Base-by-base conservation (phyloP, 305 asterid genomes). In the Solanum hybrid region DNA sequence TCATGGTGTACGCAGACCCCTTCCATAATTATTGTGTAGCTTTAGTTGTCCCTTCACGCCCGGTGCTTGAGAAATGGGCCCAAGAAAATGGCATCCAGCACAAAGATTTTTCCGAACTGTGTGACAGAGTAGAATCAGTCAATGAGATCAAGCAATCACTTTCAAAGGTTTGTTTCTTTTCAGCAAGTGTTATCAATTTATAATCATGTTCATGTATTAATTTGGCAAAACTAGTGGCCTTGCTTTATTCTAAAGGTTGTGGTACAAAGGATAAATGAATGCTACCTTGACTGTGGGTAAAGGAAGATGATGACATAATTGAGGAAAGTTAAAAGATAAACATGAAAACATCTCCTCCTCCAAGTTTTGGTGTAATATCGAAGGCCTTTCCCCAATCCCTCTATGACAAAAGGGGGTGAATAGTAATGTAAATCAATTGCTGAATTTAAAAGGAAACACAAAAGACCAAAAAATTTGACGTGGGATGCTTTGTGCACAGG, bases 1-100 rank as follows among this genome's bases (percentile, higher is more conserved):
- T 96, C 89, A 95, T 96, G 99, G 93, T 94, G 31, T 89, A 92
- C 88, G 99, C 96, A 35, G 98, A 96, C 80, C 99, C 99, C 86
- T 93, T 94, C 94, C 94, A 95, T 94, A 96, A 86, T 90, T 96
- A 93, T 37, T 95, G 98, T 60, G 96, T 96, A 38, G 98, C 98
- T 85, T 94, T 96, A n/a, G 91, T 95, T 27, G 98, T 96, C 85
- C 95, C 99, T 45, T 88, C 95, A 27, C 95, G 87, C 78, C 95
- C 91, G 51, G 94, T 90, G 86, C 97, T 96, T 42, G 96, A 95
- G 92, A 93, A 94, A 88, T 96, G 99, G 99, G 98, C 96, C 72
- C 93, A 91, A 22, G 96, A 93, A 91, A 90, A 96, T 92, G 98
- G 96, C 85, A 90, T 94, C 24, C 91, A 90, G 89, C 94, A 89